Conservation (phyloP, 495 filamentous ascomycete genomes). For the Penicillium lagena region DNA sequence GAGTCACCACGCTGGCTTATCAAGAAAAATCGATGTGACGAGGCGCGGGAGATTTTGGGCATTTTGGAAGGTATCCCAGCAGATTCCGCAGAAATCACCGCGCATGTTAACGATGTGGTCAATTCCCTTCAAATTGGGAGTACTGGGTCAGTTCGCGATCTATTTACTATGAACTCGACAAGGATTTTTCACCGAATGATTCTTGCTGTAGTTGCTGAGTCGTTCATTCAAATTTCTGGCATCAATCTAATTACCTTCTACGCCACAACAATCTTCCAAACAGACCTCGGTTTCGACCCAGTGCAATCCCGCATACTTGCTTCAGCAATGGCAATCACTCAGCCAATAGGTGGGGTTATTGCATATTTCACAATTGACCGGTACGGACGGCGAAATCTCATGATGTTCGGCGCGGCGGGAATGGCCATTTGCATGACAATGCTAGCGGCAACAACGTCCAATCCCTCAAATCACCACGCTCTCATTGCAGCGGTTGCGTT, state of each 20-base stretch:
- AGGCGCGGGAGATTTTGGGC: constrained; percentile 25
- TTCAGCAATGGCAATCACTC: constrained; percentile 36
- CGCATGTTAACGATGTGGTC: constrained; percentile 36
- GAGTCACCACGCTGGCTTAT: constrained; percentile 43
- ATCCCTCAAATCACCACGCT: constrained; percentile 24
- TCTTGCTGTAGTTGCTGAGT: constrained; percentile 33
- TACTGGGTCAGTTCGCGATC: constrained; percentile 13
- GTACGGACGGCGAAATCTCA: constrained; percentile 39
- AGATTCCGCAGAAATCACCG: constrained; percentile 19
- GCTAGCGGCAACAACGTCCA: constrained; percentile 34
- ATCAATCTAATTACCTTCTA: constrained; percentile 23
- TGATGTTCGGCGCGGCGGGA: constrained; percentile 41
- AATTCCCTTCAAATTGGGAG: constrained; percentile 24
- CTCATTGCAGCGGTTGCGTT: constrained; percentile 37
- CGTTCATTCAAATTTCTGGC: constrained; percentile 32
- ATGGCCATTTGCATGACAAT: constrained; percentile 33
- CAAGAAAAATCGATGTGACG: constrained; percentile 19
- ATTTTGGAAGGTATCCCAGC: constrained; percentile 20
- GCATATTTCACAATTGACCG: constrained; percentile 41
- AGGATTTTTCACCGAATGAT: constrained; percentile 26
- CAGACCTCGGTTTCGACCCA: constrained; percentile 13
- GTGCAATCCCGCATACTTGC: constrained; percentile 16
- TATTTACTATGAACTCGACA: constrained; percentile 18
- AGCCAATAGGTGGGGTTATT: constrained; percentile 35
- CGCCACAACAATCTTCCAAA: constrained; percentile 19